phyloP scores from a whole-genome alignment of 768 basidiomycete genomes.

The Hypholoma sublateritium region DNA sequence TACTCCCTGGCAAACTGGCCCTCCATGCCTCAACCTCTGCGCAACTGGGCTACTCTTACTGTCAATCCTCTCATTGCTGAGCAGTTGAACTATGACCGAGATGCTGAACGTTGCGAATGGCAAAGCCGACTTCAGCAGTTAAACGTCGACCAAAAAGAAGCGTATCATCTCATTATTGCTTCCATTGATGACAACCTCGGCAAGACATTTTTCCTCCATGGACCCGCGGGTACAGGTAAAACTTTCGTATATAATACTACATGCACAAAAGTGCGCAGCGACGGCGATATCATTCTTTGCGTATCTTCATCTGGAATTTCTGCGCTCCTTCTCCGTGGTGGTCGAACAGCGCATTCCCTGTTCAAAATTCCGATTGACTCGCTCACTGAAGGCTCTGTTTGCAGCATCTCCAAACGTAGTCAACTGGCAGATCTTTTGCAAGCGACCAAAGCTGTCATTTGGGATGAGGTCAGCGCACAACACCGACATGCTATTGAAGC shows the following conservation, averaged over 20 bases:
- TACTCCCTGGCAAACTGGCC: constrained; percentile 22
- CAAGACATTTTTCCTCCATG: constrained; percentile 46
- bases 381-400: constrained; percentile 16
- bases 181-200: too few species aligned
- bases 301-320: constrained; percentile 53
- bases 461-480: constrained; percentile 43
- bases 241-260: constrained; percentile 42
- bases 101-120: not conserved
- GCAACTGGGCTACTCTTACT: constrained; percentile 22
- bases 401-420: constrained; percentile 32
- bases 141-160: constrained; percentile 28
- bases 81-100: constrained; percentile 28
- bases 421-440: constrained; percentile 29
- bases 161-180: constrained; percentile 27
- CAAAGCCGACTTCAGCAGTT: not conserved
- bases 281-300: constrained; percentile 39
- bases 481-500: constrained; percentile 36
- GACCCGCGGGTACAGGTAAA: constrained; percentile 45
- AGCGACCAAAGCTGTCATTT: constrained; percentile 31
- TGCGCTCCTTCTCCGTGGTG: constrained; percentile 40
- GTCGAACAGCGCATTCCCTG: constrained; percentile 44
- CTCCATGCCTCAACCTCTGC: constrained; percentile 29
- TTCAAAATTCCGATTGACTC: constrained; percentile 50
- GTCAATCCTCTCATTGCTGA: constrained; percentile 31
- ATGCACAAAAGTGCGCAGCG: constrained; percentile 23